Percentiles rank a stretch among this genome's conserved stretches.
Conservation (phyloP, 2,329 filamentous ascomycete species). For the Fusarium haematococcum region DNA sequence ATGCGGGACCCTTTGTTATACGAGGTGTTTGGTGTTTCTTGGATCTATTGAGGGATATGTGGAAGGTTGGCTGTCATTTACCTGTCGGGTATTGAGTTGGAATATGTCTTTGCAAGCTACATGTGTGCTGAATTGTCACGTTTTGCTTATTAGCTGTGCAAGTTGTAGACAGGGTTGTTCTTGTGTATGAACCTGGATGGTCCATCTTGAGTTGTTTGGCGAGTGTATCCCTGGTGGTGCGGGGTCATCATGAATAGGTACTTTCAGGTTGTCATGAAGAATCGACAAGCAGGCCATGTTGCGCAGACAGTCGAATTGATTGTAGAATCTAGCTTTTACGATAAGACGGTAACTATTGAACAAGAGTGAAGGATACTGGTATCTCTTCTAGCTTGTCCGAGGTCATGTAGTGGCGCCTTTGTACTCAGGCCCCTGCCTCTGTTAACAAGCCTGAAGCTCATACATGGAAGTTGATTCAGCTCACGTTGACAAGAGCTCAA, state of each 20-base stretch:
- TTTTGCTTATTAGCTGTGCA: neutral
- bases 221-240: neutral
- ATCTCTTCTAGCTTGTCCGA: neutral
- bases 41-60: neutral
- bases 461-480: neutral
- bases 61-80: neutral
- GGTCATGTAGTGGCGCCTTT: neutral
- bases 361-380: neutral
- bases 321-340: neutral
- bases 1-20: neutral
- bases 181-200: neutral
- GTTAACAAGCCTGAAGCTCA: neutral
- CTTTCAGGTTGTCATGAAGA: neutral
- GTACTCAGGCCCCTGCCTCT: neutral
- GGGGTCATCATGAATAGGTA: neutral
- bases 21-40: neutral
- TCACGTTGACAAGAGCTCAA: neutral
- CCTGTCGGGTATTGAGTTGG: neutral
- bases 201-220: neutral
- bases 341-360: accelerated
- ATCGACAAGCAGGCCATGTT: neutral
- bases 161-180: neutral
- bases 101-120: neutral
- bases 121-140: neutral
- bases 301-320: neutral